Percentiles rank a stretch among this genome's conserved stretches.
These are phyloP conservation scores for Ilyonectria destructans DNA, from an alignment of 2,329 filamentous ascomycete genomes.

Conservation along the genomic window DNA sequence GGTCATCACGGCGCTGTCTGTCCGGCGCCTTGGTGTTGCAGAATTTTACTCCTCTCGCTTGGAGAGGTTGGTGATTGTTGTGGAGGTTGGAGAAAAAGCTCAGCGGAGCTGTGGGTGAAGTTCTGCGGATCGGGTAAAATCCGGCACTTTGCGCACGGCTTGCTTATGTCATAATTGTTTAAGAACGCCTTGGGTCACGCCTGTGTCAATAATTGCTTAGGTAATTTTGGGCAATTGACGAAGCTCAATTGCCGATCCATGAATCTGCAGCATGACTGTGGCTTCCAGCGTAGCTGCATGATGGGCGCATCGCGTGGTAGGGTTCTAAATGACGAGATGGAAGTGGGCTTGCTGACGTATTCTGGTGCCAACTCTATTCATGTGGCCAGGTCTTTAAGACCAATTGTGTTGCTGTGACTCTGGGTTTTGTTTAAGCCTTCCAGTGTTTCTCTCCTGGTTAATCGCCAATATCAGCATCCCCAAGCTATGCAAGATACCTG, in stretches of 20 bases:
- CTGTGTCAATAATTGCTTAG: no score
- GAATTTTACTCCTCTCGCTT: slow-evolving; percentile 26
- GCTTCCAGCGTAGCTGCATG: not conserved
- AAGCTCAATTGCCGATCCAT: no score
- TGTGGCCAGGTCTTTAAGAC: no score
- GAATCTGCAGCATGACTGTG: not conserved
- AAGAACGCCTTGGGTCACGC: not conserved
- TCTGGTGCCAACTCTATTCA: not conserved
- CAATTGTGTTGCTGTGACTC: not conserved
- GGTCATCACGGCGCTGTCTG: slow-evolving; percentile 21
- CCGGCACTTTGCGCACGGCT: slow-evolving; percentile 23
- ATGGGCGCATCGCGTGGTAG: not conserved
- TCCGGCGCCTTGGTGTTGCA: slow-evolving; percentile 18
- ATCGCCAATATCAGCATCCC: not conserved
- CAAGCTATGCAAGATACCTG: not conserved
- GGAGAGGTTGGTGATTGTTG: slow-evolving; percentile 33
- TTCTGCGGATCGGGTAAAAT: slow-evolving; percentile 37
- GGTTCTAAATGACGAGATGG: not conserved
- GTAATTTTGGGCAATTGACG: no score
- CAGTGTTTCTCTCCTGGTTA: not conserved
- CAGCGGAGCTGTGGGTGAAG: slow-evolving; percentile 24
- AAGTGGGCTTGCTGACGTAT: not conserved
- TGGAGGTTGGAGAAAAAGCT: slow-evolving; percentile 34
- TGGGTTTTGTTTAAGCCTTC: not conserved
- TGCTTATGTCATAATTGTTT: slow-evolving; percentile 14